These are phyloP conservation scores for Fusarium siculi DNA, from an alignment of 2,329 filamentous ascomycete genomes.

Conservation along the genomic window DNA sequence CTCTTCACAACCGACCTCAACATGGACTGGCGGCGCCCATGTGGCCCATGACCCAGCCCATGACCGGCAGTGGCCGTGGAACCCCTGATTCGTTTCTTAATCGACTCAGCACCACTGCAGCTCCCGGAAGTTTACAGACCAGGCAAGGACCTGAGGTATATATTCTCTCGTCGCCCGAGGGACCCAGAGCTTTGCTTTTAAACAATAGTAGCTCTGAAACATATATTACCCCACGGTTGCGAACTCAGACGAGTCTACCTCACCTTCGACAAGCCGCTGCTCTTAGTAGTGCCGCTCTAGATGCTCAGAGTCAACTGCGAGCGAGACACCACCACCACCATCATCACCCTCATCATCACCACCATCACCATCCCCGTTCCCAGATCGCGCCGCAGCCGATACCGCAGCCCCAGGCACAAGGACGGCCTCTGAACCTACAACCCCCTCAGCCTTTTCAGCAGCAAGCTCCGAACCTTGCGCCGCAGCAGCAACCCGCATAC, in stretches of 20 bases:
- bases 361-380: conserved; percentile 35
- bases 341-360: conserved; percentile 39
- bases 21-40: conserved; percentile 58
- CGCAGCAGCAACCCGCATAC: conserved; percentile 42
- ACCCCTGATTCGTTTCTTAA: conserved; percentile 55
- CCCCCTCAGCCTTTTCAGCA: conserved; percentile 31
- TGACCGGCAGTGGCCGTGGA: conserved; percentile 57
- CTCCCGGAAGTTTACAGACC: conserved; percentile 22
- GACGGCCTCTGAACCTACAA: conserved; percentile 13
- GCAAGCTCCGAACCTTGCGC: conserved; percentile 32
- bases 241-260: conserved; percentile 42
- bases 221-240: conserved; percentile 60
- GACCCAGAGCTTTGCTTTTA: conserved; percentile 67
- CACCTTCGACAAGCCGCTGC: conserved; percentile 40
- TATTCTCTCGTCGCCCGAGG: conserved; percentile 68
- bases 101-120: conserved; percentile 46
- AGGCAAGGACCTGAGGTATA: conserved; percentile 63
- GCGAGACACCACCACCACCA: conserved; percentile 42
- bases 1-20: conserved; percentile 52
- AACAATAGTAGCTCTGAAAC: conserved; percentile 60
- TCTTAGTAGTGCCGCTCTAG: conserved; percentile 23
- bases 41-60: conserved; percentile 49
- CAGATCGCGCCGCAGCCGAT: conserved; percentile 23
- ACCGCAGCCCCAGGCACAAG: conserved; percentile 21
- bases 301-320: conserved; percentile 33